Base-by-base conservation (phyloP, 2,329 filamentous ascomycete species). In the Trichoderma brevicompactum region DNA sequence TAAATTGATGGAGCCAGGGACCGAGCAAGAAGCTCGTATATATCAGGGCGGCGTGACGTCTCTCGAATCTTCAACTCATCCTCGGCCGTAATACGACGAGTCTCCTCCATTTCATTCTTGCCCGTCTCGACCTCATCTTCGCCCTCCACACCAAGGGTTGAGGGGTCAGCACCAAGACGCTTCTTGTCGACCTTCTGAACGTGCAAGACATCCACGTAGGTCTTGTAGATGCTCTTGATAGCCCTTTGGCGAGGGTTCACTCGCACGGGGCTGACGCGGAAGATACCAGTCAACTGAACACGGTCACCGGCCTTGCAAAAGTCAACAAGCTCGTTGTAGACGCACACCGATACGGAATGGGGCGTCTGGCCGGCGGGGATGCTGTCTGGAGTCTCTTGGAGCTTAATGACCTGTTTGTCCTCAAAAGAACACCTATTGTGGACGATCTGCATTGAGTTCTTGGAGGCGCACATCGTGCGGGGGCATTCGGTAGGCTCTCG, bases 371-470 rank as follows among this genome's bases (percentile, higher is more conserved):
- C 95, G 70, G 97, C 91, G 55, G 95, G 95, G 17, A 99, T 91
- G 43, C 88, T 92, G 77, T 99, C 95, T 0, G 95, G 95, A 0
- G 95, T 99, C 78, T 99, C 95, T 78, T 99, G 95, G 46, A 99
- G 83, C 78, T 99, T 99, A 80, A 99, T 97, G 66, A 99, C 92
- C 76, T 99, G 95, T 81, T 99, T 99, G 77, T 99, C 95, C 64
- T 94, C 90, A 73, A 99, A 99, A 8, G 87, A 86, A 71, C 93
- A 98, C 67, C 95, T 89, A 78, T 99, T 99, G 82, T 99, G 95
- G 19, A 98, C 86, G 70, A 99, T 96, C 74, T 97, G 92, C 94
- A 99, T 98, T 1, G 94, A 97, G 79, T 99, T 98, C 75, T 89
- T 91, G 63, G 90, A 89, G 56, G 87, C 84, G 80, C 95, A 99